phyloP scores from a whole-genome alignment of 1,284 basidiomycete genomes.

The Trichosporon asahii region DNA sequence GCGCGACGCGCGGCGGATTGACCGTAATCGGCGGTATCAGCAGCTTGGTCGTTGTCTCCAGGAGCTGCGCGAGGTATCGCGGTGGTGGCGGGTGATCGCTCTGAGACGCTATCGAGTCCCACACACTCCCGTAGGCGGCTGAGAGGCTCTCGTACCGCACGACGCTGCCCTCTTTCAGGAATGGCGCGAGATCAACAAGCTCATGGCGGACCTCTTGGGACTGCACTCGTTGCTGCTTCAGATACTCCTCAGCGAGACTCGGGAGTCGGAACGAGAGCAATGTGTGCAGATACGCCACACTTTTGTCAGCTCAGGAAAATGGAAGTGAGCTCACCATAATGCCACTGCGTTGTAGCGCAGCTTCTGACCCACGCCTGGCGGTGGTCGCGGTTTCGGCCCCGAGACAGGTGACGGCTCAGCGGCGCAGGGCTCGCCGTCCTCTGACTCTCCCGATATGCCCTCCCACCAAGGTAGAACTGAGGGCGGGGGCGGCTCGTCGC shows the following conservation, averaged over 20 bases:
- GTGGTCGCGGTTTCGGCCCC: constrained; percentile 16
- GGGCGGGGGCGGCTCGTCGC: constrained; percentile 12
- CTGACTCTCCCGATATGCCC: constrained; percentile 7
- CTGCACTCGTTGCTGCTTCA: constrained; percentile 11
- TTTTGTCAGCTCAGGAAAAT: constrained; percentile 17
- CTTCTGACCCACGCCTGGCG: constrained; percentile 33
- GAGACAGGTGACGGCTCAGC: constrained; percentile 16
- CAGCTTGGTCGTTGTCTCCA: constrained; percentile 26
- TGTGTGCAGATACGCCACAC: constrained; percentile 45
- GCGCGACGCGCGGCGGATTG: constrained; percentile 27
- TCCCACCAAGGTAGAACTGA: constrained; percentile 26
- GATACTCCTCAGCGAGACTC: constrained; percentile 26
- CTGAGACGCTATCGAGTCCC: constrained; percentile 33
- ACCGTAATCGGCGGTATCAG: constrained; percentile 40
- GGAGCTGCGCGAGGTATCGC: constrained; percentile 26
- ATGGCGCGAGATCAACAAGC: constrained; percentile 34
- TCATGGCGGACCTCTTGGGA: constrained; percentile 28
- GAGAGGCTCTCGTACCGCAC: constrained; percentile 32
- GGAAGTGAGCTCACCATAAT: constrained; percentile 34
- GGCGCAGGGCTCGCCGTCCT: constrained; percentile 19
- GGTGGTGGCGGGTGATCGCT: constrained; percentile 10
- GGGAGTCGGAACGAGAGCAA: constrained; percentile 40
- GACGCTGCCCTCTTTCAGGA: constrained; percentile 42
- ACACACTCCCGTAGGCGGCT: constrained; percentile 42
- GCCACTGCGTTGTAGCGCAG: constrained; percentile 46